Conservation (phyloP, 2,329 filamentous ascomycete genomes). For the Trichophaea hybrida region DNA sequence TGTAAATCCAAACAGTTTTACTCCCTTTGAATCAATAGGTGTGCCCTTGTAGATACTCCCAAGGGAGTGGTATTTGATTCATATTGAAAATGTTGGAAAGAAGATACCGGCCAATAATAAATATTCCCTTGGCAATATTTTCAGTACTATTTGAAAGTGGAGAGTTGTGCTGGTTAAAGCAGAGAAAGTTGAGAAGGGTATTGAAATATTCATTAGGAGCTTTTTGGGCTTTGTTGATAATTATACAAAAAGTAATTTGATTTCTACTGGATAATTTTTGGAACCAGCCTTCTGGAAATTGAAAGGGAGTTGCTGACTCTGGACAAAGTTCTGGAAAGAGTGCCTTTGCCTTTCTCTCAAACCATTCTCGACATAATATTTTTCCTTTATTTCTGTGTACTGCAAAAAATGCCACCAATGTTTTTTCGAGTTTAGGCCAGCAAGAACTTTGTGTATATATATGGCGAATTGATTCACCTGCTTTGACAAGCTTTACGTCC, state of each 20-base stretch:
- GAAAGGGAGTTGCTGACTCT: not conserved
- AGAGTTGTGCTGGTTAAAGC: conserved; percentile 2
- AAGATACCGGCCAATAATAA: not conserved
- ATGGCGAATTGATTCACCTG: too few relatives aligned
- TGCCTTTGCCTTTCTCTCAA: not conserved
- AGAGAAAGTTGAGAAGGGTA: conserved; percentile 8
- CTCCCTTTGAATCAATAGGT: conserved; percentile 6
- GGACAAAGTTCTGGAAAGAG: conserved; percentile 1
- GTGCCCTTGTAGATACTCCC: conserved; percentile 8
- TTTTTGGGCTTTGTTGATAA: conserved; percentile 9
- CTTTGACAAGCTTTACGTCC: too few relatives aligned
- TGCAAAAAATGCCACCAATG: not conserved
- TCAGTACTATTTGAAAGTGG: not conserved
- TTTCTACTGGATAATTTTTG: not conserved
- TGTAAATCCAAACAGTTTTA: conserved; percentile 5
- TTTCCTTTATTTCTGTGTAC: not conserved
- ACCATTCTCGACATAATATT: not conserved
- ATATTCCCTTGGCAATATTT: not conserved
- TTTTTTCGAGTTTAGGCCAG: conserved; percentile 4
- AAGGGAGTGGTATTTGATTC: conserved; percentile 13
- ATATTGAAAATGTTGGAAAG: conserved; percentile 11
- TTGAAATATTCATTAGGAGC: conserved; percentile 5
- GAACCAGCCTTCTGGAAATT: conserved; percentile 7
- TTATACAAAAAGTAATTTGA: conserved; percentile 3
- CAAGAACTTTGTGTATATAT: too few relatives aligned